These are phyloP conservation scores for Erythrophleum ivorense DNA, from an alignment of 331 rosid species.

Conservation along the genomic window DNA sequence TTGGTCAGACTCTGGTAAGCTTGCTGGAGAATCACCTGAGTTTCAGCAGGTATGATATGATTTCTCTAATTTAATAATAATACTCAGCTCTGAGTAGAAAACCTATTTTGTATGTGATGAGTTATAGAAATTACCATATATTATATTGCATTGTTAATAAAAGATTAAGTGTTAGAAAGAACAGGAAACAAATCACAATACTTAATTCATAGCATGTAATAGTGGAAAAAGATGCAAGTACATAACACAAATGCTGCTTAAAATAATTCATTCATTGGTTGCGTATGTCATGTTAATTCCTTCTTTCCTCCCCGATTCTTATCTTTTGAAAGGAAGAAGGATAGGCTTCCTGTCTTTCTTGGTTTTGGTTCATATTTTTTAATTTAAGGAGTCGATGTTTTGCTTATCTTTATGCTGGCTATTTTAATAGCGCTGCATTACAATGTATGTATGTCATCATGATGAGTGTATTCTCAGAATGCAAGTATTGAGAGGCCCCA, in stretches of 20 bases:
- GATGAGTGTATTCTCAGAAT: conserved; percentile 46
- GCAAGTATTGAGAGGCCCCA: conserved; percentile 40
- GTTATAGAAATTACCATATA: not conserved
- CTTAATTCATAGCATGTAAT: not conserved
- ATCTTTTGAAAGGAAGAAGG: conserved; percentile 12
- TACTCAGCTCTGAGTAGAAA: conserved; percentile 4
- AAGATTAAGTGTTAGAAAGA: not conserved
- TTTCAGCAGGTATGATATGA: conserved; percentile 56
- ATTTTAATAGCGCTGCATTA: conserved; percentile 18
- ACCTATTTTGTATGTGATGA: not conserved
- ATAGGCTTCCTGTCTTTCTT: not conserved
- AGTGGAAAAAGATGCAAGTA: not conserved
- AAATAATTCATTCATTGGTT: not conserved
- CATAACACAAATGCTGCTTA: not conserved
- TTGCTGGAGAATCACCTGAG: conserved; percentile 40
- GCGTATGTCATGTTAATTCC: not conserved
- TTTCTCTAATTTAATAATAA: conserved; percentile 28
- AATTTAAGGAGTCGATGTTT: not conserved
- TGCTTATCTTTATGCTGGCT: conserved; percentile 8
- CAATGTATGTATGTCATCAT: conserved; percentile 27
- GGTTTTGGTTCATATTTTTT: conserved; percentile 18
- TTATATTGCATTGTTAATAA: not conserved
- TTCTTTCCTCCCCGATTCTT: not conserved
- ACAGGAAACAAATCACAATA: not conserved
- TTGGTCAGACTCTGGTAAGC: conserved; percentile 46